Evolutionary conservation across 805 yeast genomes (phyloP).

Genomic region (Saturnispora gosingensis): DNA sequence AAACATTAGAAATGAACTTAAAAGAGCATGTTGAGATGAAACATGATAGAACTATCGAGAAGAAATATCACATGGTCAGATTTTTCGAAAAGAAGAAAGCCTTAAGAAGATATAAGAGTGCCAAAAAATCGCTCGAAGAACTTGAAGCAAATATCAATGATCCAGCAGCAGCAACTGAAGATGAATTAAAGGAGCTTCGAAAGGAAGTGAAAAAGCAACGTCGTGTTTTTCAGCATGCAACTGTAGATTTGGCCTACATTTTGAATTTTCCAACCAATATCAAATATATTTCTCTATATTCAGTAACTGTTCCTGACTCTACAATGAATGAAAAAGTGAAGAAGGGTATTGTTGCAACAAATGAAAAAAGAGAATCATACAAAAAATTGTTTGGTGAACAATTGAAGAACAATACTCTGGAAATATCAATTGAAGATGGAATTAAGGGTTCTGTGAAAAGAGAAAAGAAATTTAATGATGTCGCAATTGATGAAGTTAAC

Average conservation of each 20-base stretch:
- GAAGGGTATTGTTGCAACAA: constrained; percentile 36
- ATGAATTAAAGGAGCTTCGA: constrained; percentile 18
- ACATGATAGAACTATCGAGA: constrained; percentile 37
- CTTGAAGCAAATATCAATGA: constrained; percentile 19
- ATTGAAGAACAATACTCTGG: constrained; percentile 45
- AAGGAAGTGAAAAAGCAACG: constrained; percentile 31
- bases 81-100: constrained; percentile 90
- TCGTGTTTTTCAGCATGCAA: constrained; percentile 44
- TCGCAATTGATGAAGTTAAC: constrained; percentile 16
- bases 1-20: constrained; percentile 39
- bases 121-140: constrained; percentile 31
- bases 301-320: constrained; percentile 32
- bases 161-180: constrained; percentile 11
- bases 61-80: constrained; percentile 85
- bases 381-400: constrained; percentile 44
- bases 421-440: constrained; percentile 41
- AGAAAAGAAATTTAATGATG: constrained; percentile 8
- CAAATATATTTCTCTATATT: constrained; percentile 74
- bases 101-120: constrained; percentile 52
- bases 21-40: constrained; percentile 31
- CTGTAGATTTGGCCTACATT: constrained; percentile 66
- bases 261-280: constrained; percentile 68
- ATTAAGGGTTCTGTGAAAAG: constrained; percentile 26
- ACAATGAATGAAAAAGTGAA: constrained; percentile 28
- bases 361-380: constrained; percentile 34